Base-by-base conservation (phyloP, 257 asterid species). In the Solanum paucissectum region DNA sequence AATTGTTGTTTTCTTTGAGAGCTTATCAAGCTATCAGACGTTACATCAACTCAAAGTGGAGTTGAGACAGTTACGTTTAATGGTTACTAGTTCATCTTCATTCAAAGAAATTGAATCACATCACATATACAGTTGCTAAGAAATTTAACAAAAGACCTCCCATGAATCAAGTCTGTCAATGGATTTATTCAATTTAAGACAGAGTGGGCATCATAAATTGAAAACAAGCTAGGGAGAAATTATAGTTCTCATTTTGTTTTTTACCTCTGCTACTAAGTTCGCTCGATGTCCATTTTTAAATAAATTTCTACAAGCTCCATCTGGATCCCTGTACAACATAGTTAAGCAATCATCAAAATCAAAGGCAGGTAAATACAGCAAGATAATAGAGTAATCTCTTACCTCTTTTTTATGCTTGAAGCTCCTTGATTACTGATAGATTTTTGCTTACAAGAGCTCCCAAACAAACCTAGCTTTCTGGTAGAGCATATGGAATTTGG, bases 381-480 rank as follows among this genome's bases (percentile, higher is more conserved):
- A 40, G 79, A 68, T 74, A 36, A 49, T 27, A 38, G 40, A 72
- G 40, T 21, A 66, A 36, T 73, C 40, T 37, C 77, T 88, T 88
- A 94, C 98, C 95, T 88, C 84, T 91, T 91, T 69, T 89, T 90
- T 88, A 91, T 89, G 83, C 91, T 69, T 84, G 83, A 88, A 87
- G 88, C 88, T 58, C 88, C 87, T 79, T 88, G 89, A 44, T 86
- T 88, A 90, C 89, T 82, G 46, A 87, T 84, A 89, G 83, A 72
- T 83, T 87, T 93, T 33, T 89, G 86, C 84, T 92, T 93, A 23
- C 86, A 72, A 68, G 95, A 90, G 84, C 87, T 89, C 84, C 87
- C 62, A 85, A 90, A 82, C 58, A 89, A 14, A 44, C 90, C 87
- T 87, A 88, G 66, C 83, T 89, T 93, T 87, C 90, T 92, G 10